Evolutionary conservation across 768 basidiomycete species (phyloP).

Genomic region (Paxillus rubicundulus): DNA sequence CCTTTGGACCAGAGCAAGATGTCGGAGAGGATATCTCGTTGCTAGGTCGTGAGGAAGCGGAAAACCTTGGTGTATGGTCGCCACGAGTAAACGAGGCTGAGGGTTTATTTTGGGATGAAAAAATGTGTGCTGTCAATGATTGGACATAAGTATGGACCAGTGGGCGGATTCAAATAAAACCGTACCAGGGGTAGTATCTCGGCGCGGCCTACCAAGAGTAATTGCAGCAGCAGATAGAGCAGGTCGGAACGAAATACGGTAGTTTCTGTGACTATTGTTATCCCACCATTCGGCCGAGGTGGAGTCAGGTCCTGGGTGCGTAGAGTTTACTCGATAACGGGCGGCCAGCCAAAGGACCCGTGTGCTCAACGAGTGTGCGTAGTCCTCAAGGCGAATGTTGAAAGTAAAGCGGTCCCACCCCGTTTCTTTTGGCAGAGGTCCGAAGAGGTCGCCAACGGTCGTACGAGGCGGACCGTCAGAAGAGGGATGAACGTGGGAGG

Average conservation of each 20-base stretch:
- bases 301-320: slow-evolving; percentile 16
- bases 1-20: not conserved
- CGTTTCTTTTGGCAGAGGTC: not conserved
- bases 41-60: slow-evolving; percentile 2
- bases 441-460: not conserved
- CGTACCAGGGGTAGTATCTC: slow-evolving; percentile 24
- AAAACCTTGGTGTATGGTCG: slow-evolving; percentile 11
- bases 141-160: slow-evolving; percentile 1
- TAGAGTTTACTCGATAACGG: slow-evolving; percentile 40
- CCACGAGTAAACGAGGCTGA: slow-evolving; percentile 4
- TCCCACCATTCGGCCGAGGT: slow-evolving; percentile 87
- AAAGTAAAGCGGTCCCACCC: slow-evolving; percentile 64
- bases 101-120: not conserved
- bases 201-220: slow-evolving; percentile 6
- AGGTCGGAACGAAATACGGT: slow-evolving; percentile 63
- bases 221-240: not conserved
- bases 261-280: slow-evolving; percentile 79
- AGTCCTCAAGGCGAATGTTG: slow-evolving; percentile 69
- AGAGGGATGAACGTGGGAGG: slow-evolving; percentile 20
- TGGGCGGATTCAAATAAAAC: not conserved
- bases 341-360: slow-evolving; percentile 62
- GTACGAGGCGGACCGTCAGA: slow-evolving; percentile 8
- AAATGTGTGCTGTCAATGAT: slow-evolving; percentile 5
- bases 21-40: not conserved
- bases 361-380: slow-evolving; percentile 46